Evolutionary conservation across 192 early-diverging fungal species (phyloP), one percentile per base, ranked within the genome.

Genomic region (Backusella psychrophila): DNA sequence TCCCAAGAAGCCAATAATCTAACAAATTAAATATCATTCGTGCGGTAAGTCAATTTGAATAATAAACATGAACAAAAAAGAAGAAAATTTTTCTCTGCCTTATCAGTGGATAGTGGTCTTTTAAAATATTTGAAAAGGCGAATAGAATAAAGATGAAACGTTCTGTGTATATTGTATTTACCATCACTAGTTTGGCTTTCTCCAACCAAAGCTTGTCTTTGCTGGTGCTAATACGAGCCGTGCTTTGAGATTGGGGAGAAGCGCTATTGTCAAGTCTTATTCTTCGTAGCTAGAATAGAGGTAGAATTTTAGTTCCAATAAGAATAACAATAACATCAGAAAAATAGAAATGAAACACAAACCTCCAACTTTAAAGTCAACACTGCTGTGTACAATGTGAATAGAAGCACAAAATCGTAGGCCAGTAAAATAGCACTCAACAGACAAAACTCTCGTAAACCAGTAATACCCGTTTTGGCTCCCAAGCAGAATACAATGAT

Each of bases 351-450:
- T 65, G 56, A 23, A 46, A 63, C 56, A 63, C 56, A 63, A 63
- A 93, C 79, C 81, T 98, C 95, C n/a, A 96, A 86, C 85, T 97
- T 97, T 12, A 96, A 85, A 66, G 95, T 91, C 80, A 98, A 83
- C 49, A 96, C 89, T 19, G 95, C 91, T 53, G 93, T 85, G 77
- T 94, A 97, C 79, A 95, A 89, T 12, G 94, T 94, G 63, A 96
- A 96, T 78, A 97, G 80, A 46, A 95, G 88, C 49, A 91, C 67
- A 72, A 90, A 88, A 81, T 97, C 95, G 71, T 94, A 95, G 73
- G 91, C 82, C 34, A 95, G 82, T 67, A 96, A 89, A 66, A 96
- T 90, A 19, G 89, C 90, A 33, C 92, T 93, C 21, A 96, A 78
- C 35, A 94, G 78, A 81, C 94, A 94, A 75, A 96, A 94, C 78